Conservation (phyloP, 768 basidiomycete genomes). For the Podaxis sp. region DNA sequence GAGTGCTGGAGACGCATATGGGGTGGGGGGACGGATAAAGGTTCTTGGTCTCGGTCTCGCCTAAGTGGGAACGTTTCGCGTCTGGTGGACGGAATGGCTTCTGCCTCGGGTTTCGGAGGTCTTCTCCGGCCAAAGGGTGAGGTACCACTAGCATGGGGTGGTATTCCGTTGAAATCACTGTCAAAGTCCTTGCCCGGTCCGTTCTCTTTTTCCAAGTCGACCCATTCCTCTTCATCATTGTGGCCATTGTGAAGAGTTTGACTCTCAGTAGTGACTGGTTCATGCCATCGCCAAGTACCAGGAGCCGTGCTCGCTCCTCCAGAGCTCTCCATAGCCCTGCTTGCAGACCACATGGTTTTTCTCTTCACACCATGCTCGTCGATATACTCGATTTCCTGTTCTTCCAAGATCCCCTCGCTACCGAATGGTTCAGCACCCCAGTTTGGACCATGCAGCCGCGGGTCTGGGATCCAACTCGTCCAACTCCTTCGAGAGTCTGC, state of each 20-base stretch:
- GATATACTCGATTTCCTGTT: slow-evolving; percentile 26
- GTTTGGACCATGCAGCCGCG: slow-evolving; percentile 52
- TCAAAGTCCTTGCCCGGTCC: slow-evolving; percentile 31
- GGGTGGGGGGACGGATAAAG: slow-evolving; percentile 45
- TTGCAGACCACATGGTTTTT: slow-evolving; percentile 4
- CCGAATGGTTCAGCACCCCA: slow-evolving; percentile 27
- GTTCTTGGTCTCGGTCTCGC: slow-evolving; percentile 23
- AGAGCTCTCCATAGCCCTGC: slow-evolving; percentile 3
- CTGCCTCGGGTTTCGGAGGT: slow-evolving; percentile 30
- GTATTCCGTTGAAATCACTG: slow-evolving; percentile 33
- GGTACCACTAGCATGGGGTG: slow-evolving; percentile 29
- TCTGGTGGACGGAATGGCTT: slow-evolving; percentile 27
- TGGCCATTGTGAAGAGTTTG: slow-evolving; percentile 15
- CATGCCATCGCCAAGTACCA: neutral
- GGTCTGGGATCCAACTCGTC: slow-evolving; percentile 47
- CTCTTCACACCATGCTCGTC: slow-evolving; percentile 31
- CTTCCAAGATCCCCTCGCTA: slow-evolving; percentile 4
- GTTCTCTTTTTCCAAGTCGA: slow-evolving; percentile 47
- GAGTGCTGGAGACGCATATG: slow-evolving; percentile 66
- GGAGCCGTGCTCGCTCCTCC: slow-evolving; percentile 12
- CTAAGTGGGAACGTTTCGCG: slow-evolving; percentile 69
- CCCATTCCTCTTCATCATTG: slow-evolving; percentile 48
- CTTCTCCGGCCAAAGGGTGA: slow-evolving; percentile 30
- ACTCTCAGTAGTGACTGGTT: slow-evolving; percentile 3
- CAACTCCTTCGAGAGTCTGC: slow-evolving; percentile 19